Evolutionary conservation across 202 grass and related monocot species (phyloP).

Genomic region (Hordeum pubiflorum): DNA sequence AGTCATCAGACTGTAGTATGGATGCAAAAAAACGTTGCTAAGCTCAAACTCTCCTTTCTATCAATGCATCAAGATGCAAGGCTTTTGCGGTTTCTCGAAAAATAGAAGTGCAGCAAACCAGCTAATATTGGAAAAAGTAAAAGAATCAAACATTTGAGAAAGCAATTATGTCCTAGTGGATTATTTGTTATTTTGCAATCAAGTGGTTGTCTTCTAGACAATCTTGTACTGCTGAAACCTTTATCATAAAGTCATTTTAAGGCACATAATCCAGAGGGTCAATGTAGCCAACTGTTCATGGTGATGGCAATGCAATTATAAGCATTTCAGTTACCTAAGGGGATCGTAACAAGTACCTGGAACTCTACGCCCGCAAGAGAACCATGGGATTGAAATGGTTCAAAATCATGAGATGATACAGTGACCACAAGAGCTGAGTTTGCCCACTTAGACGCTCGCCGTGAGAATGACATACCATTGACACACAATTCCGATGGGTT

Average conservation of each 20-base stretch:
- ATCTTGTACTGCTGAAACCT: background rate
- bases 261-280: background rate
- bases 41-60: background rate
- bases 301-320: background rate
- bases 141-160: background rate
- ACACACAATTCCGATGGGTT: constrained; percentile 81
- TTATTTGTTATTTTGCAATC: background rate
- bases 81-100: no score
- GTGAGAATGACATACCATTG: constrained; percentile 98
- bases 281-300: background rate
- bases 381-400: constrained; percentile 51
- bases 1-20: background rate
- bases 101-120: background rate
- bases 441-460: constrained; percentile 87
- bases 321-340: constrained; percentile 5
- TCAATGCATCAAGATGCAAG: no score
- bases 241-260: background rate
- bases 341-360: constrained; percentile 47
- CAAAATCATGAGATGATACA: constrained; percentile 79
- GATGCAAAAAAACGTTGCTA: constrained; percentile 10
- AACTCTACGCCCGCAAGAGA: constrained; percentile 92
- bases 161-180: background rate
- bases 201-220: background rate
- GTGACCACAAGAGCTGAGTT: constrained; percentile 89
- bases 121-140: background rate